Base-by-base conservation (phyloP, 2,329 filamentous ascomycete genomes). In the Calycina herbarum region DNA sequence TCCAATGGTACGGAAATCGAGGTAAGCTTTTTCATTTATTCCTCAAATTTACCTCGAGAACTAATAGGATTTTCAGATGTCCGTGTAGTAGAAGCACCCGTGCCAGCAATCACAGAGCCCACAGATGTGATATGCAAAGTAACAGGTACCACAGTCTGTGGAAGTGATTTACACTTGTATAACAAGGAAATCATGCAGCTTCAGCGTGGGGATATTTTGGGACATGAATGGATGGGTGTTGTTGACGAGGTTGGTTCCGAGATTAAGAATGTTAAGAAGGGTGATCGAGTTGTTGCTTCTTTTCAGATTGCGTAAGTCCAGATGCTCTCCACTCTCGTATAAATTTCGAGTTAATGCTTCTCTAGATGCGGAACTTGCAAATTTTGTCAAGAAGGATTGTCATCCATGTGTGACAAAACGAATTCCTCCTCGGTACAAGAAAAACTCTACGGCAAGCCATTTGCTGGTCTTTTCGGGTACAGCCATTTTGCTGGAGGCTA, bases 401-500 rank as follows among this genome's bases (percentile, higher is more conserved):
- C 83, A 68, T 88, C 89, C 71, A 85, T 83, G 57, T 90, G 87
- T 71, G 80, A 82, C 24, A 82, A 78, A 7, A 80, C 87, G 4
- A 90, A 89, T 73, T 77, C 81, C 60, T 89, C 86, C 71, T 85
- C 79, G 1, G 81, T 88, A 62, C 83, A 85, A 68, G 85, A 88
- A 69, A 81, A 79, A 60, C 84, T 90, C 80, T 89, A 89, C 72
- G 69, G 70, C 1, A 67, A 67, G 24, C 65, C 67, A 1, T 67
- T 73, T 45, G 85, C 86, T 20, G 87, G 86, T 74, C 81, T 82
- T 78, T 85, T 85, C 66, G 83, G 83, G 1, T 85, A 85, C 76
- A 80, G 77, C 13, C 83, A 86, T 67, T 88, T 90, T 72, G 87
- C 86, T 0, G 88, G 87, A 7, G 88, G 88, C 2, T 90, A 88